Base-by-base conservation (phyloP, 2,329 filamentous ascomycete species). In the Xylariales sp. region DNA sequence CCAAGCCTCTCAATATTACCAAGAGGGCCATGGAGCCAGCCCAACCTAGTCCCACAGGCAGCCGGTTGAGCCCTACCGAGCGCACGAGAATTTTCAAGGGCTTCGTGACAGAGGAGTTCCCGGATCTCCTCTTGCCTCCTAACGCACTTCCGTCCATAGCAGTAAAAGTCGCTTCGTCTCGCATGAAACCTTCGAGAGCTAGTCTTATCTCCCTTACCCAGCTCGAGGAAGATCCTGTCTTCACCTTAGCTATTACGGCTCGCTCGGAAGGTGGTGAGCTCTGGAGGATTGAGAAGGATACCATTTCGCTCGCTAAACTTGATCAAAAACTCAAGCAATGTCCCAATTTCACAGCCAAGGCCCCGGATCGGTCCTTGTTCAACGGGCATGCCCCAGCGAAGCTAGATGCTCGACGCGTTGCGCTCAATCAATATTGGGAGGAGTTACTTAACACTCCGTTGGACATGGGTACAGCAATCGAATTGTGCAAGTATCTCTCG, bases 251-350 rank as follows among this genome's bases (percentile, higher is more conserved):
- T 14, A 69, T 98, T 24, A 84, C 88, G 51, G 85, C 85, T 8
- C 81, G 90, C 38, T 83, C 81, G 0, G 81, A 88, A 44, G 69
- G 77, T 4, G 77, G 75, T 39, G 91, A 97, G 58, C 70, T 98
- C 10, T 97, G 93, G 91, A 81, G 91, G 20, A 80, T 95, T 6
- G 93, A 98, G 63, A 98, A 98, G 62, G 88, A 95, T 44, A 85
- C 87, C 4, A 68, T 77, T 12, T 88, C 91, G 19, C 69, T 98
- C 19, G 76, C 80, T n/a, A 81, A 83, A 47, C 71, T 98, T 24
- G 91, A 97, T 56, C 76, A 87, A 40, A 80, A 86, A 41, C 65
- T 98, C 44, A 90, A 87, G 59, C 79, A 85, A 39, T 78, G 83
- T 31, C 66, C 77, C n/a, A 66, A 73, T 5, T 89, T 95, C 52